Percentiles rank a stretch among this genome's conserved stretches.
These are phyloP conservation scores for Amanita fuliginea DNA, from an alignment of 768 basidiomycete species.

Conservation along the genomic window DNA sequence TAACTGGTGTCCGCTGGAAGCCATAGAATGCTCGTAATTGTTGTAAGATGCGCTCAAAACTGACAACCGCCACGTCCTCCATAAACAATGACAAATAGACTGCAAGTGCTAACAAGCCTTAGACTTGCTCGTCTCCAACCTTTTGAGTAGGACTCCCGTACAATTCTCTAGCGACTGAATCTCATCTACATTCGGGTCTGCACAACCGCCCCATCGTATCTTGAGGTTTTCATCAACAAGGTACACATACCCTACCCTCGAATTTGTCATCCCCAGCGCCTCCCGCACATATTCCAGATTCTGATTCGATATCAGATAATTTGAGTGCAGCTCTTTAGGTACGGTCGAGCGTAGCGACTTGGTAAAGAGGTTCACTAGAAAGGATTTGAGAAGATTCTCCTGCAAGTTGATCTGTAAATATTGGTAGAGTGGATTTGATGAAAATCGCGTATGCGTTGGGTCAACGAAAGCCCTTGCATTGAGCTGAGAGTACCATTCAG, in stretches of 20 bases:
- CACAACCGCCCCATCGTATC: constrained; percentile 90
- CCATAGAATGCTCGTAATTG: constrained; percentile 24
- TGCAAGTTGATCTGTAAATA: constrained; percentile 87
- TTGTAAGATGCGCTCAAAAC: constrained; percentile 12
- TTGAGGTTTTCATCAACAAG: constrained; percentile 77
- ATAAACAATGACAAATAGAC: constrained; percentile 7
- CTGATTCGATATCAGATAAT: constrained; percentile 72
- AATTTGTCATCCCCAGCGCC: constrained; percentile 80
- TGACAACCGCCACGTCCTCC: constrained; percentile 4
- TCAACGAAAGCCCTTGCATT: constrained; percentile 67
- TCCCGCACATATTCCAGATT: constrained; percentile 82
- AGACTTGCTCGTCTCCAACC: constrained; percentile 31
- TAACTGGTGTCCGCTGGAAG: constrained; percentile 50
- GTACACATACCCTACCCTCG: constrained; percentile 86
- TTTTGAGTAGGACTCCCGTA: constrained; percentile 53
- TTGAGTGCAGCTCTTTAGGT: constrained; percentile 52
- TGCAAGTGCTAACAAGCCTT: constrained; percentile 1
- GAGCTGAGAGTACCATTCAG: constrained; percentile 32
- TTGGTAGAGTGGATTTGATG: constrained; percentile 50
- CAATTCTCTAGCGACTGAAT: constrained; percentile 57
- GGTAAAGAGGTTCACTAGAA: constrained; percentile 81
- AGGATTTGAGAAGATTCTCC: constrained; percentile 85
- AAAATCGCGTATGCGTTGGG: constrained; percentile 41
- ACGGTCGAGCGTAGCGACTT: constrained; percentile 57
- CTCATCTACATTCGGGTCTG: constrained; percentile 72